phyloP scores from a whole-genome alignment of 75 land plant species.

The Cunninghamia lanceolata region DNA sequence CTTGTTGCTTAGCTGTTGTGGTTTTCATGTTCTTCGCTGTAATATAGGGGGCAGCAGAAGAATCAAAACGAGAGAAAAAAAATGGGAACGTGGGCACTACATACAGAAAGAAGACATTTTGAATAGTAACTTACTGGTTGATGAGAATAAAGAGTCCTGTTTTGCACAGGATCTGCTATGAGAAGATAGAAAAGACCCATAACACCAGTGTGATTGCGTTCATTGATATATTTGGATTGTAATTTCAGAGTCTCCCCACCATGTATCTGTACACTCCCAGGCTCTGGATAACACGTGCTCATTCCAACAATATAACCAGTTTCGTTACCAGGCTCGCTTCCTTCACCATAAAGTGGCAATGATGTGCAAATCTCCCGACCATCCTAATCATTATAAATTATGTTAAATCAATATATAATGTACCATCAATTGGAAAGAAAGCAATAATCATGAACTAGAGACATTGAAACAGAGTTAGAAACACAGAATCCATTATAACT shows the following conservation, averaged over 20 bases:
- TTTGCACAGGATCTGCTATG: constrained; percentile 39
- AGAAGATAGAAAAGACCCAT: constrained; percentile 80
- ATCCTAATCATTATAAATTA: constrained; percentile 33
- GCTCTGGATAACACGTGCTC: constrained; percentile 75
- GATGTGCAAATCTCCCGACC: constrained; percentile 76
- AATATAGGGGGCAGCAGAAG: background rate
- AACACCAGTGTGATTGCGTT: constrained; percentile 68
- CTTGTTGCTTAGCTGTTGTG: background rate
- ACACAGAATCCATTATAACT: background rate
- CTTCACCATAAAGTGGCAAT: constrained; percentile 69
- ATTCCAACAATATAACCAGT: constrained; percentile 85
- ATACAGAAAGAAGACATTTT: background rate
- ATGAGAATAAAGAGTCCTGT: background rate
- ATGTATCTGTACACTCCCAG: constrained; percentile 52
- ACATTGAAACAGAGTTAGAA: constrained; percentile 17
- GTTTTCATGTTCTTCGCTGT: background rate
- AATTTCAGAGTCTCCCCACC: constrained; percentile 57
- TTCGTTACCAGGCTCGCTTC: constrained; percentile 76
- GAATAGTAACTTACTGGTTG: background rate
- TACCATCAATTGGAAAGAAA: background rate
- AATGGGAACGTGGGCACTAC: background rate
- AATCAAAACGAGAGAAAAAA: background rate
- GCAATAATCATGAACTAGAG: background rate
- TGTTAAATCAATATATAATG: background rate
- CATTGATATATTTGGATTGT: constrained; percentile 56